A percentile compares a stretch with the other conserved stretches of the same genome.
phyloP scores from a whole-genome alignment of 805 yeast species.

The Torulaspora maleeae region DNA sequence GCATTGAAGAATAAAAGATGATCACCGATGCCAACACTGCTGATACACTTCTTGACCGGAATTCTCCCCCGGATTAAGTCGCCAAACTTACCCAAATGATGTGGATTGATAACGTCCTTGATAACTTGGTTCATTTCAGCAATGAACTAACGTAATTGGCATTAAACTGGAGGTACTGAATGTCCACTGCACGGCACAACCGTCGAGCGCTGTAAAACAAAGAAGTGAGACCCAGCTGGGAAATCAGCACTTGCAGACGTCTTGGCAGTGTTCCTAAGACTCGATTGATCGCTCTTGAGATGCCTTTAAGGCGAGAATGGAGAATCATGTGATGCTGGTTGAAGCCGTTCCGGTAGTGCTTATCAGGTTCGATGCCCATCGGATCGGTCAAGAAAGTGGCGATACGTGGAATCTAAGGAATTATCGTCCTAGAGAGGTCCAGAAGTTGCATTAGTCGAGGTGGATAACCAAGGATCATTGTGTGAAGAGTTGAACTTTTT shows the following conservation, averaged over 20 bases:
- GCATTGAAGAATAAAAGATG: conserved; percentile 70
- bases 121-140: conserved; percentile 1
- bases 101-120: conserved; percentile 5
- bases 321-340: not conserved
- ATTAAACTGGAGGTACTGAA: too few relatives aligned
- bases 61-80: conserved; percentile 7
- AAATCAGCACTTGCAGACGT: not conserved
- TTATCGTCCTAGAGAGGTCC: not conserved
- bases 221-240: not conserved
- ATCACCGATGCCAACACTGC: conserved; percentile 44
- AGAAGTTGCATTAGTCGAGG: not conserved
- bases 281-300: not conserved
- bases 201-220: too few relatives aligned
- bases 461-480: not conserved
- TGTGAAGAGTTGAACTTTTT: not conserved
- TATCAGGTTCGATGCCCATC: not conserved
- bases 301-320: not conserved
- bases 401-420: not conserved
- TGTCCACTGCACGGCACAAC: too few relatives aligned
- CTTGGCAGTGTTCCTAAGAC: not conserved
- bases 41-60: conserved; percentile 12
- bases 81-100: conserved; percentile 9
- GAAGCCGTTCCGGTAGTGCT: not conserved
- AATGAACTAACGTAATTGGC: too few relatives aligned
- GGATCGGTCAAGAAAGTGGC: not conserved